Percentiles rank a stretch among this genome's conserved stretches.
These are phyloP conservation scores for Spiraea crenata DNA, from an alignment of 331 rosid species.

Conservation along the genomic window DNA sequence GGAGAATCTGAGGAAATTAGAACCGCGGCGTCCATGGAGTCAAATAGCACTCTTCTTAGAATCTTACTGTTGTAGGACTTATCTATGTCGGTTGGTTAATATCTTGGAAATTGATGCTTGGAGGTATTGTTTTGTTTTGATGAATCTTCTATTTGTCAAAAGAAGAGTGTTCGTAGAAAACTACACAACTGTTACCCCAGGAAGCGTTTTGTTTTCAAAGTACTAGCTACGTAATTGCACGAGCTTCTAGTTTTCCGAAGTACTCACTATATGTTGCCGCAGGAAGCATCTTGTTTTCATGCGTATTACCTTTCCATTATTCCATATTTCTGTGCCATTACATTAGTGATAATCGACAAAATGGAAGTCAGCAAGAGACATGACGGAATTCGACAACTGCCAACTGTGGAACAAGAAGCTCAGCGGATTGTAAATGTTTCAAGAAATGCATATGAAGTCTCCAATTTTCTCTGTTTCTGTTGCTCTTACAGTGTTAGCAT, in stretches of 20 bases:
- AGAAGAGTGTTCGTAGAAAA: background rate
- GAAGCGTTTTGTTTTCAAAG: too few species aligned
- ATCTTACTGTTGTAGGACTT: too few species aligned
- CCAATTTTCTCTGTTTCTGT: background rate
- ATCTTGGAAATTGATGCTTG: too few species aligned
- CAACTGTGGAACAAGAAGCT: background rate
- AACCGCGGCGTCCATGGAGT: too few species aligned
- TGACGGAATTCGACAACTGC: constrained; percentile 1
- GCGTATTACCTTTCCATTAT: background rate
- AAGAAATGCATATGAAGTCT: background rate
- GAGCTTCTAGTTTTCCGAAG: too few species aligned
- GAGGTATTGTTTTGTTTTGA: too few species aligned
- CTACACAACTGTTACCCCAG: background rate
- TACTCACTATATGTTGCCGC: background rate
- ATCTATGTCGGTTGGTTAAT: too few species aligned
- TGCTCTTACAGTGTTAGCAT: background rate
- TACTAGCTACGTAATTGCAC: too few species aligned
- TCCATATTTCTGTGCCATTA: background rate
- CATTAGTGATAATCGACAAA: background rate
- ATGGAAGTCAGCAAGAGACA: constrained; percentile 1
- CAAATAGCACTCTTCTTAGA: too few species aligned
- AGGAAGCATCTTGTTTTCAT: background rate
- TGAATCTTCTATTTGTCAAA: too few species aligned
- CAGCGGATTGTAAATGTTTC: background rate
- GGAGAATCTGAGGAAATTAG: too few species aligned